Conservation (phyloP, 768 basidiomycete genomes). For the Kondoa malvinella region DNA sequence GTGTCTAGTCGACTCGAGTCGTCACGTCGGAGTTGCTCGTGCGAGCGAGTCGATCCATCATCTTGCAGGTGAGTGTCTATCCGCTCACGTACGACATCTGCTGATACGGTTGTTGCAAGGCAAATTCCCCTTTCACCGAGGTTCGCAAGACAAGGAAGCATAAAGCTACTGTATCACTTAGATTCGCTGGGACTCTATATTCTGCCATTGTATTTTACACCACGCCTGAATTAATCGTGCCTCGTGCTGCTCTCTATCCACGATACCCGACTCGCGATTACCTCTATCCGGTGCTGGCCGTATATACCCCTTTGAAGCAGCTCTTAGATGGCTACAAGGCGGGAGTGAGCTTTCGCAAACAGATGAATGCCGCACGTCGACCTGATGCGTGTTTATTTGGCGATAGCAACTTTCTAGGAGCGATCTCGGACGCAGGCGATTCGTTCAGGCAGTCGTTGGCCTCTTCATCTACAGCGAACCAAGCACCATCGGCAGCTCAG, state of each 20-base stretch:
- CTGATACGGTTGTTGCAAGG: too few species aligned
- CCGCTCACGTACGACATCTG: too few species aligned
- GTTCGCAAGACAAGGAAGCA: too few species aligned
- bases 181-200: too few species aligned
- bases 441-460: not conserved
- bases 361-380: not conserved
- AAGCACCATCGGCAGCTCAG: not conserved
- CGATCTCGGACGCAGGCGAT: not conserved
- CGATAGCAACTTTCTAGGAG: not conserved
- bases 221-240: too few species aligned
- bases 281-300: not conserved
- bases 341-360: not conserved
- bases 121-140: too few species aligned
- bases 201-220: too few species aligned
- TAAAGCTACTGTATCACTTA: too few species aligned
- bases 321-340: not conserved
- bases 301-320: not conserved
- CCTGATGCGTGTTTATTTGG: not conserved
- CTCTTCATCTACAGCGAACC: not conserved
- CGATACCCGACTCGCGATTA: not conserved
- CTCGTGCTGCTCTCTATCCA: not conserved
- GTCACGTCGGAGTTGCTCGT: not conserved
- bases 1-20: not conserved
- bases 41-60: too few species aligned
- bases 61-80: too few species aligned